Evolutionary conservation across 192 early-diverging fungal species (phyloP).

Genomic region (Backusella tuberculispora): DNA sequence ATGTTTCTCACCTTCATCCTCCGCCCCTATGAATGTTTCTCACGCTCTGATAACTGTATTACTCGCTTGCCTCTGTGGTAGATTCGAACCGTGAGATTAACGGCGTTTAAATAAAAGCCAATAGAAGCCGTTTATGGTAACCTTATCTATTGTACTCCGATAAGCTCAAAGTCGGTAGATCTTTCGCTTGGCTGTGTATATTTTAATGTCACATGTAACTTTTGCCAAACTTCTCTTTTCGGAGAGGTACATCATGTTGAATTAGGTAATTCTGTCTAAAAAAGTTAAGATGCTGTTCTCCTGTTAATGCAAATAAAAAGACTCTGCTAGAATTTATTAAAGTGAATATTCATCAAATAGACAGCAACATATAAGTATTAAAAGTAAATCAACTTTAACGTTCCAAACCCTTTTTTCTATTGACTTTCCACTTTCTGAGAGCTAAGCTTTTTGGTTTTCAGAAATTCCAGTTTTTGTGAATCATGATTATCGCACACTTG

Average conservation of each 20-base stretch:
- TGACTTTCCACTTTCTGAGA: too few relatives aligned
- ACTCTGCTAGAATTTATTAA: not conserved
- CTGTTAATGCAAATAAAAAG: not conserved
- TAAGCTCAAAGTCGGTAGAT: slow-evolving; percentile 12
- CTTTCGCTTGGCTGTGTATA: not conserved
- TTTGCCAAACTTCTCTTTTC: slow-evolving; percentile 1
- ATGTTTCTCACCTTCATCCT: slow-evolving; percentile 8
- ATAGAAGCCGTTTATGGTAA: not conserved
- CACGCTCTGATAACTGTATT: slow-evolving; percentile 12
- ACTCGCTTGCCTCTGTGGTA: not conserved
- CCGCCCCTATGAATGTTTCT: slow-evolving; percentile 10
- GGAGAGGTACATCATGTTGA: not conserved
- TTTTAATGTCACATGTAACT: not conserved
- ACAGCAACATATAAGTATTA: too few relatives aligned
- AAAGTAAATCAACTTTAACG: too few relatives aligned
- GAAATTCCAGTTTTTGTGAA: not conserved
- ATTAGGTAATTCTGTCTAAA: slow-evolving; percentile 11
- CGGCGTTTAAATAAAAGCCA: not conserved
- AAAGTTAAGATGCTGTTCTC: not conserved
- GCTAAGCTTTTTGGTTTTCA: not conserved
- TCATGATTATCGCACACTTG: not conserved
- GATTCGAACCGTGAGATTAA: not conserved
- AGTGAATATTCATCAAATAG: too few relatives aligned
- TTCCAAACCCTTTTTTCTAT: too few relatives aligned
- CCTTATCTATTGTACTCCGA: slow-evolving; percentile 6